Conservation (phyloP, 2,329 filamentous ascomycete genomes). For the Talaromyces sp. region DNA sequence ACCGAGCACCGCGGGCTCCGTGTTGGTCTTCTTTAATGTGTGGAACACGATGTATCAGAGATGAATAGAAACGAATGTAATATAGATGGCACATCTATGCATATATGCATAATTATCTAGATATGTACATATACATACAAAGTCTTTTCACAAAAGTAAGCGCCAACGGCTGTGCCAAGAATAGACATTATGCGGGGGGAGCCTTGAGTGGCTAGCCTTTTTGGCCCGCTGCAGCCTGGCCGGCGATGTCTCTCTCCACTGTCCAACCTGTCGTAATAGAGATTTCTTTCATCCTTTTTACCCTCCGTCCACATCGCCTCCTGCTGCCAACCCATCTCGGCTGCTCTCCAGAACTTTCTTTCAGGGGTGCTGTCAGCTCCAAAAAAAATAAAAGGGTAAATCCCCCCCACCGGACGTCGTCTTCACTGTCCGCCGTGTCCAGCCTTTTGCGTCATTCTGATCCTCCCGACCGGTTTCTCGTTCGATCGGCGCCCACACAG, state of each 20-base stretch:
- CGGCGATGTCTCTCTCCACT: background rate
- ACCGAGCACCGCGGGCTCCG: background rate
- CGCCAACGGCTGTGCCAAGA: background rate
- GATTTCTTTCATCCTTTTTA: background rate
- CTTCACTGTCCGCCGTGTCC: background rate
- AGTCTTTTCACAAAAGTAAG: too few species aligned
- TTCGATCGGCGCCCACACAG: background rate
- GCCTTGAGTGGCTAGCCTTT: background rate
- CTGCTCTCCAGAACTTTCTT: background rate
- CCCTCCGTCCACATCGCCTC: background rate
- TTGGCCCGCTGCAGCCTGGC: background rate
- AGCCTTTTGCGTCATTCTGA: conserved; percentile 35
- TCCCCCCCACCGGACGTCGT: background rate
- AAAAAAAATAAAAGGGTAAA: background rate
- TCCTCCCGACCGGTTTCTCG: conserved; percentile 13
- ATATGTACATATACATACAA: too few species aligned
- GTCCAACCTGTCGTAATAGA: background rate
- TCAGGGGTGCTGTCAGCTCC: background rate
- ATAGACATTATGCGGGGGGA: background rate
- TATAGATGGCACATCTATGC: background rate
- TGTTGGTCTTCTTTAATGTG: background rate
- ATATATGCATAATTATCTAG: too few species aligned
- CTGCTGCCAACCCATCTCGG: background rate
- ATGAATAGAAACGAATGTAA: background rate
- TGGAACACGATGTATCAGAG: background rate